Evolutionary conservation across 176 grass and related monocot species (phyloP).

Genomic region (Oryza glumipatula): DNA sequence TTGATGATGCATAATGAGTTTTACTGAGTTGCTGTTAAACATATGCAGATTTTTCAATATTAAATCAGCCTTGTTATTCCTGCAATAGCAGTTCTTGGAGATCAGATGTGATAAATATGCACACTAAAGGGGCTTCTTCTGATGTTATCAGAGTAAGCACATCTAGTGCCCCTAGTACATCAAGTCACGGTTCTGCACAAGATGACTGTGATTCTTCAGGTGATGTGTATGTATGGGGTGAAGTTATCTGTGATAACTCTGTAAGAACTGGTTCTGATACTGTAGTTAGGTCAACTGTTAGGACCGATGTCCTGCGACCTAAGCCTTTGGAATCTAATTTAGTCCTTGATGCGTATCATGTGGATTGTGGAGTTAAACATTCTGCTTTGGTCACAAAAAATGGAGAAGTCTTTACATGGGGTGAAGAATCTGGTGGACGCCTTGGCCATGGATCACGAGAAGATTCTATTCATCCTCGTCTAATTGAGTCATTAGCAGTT

Average conservation of each 20-base stretch:
- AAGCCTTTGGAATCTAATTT: conserved; percentile 88
- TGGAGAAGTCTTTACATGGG: conserved; percentile 96
- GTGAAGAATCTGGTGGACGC: conserved; percentile 85
- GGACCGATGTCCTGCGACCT: conserved; percentile 75
- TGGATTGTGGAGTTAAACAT: conserved; percentile 87
- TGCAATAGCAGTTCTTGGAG: conserved; percentile 26
- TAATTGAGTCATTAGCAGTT: conserved; percentile 66
- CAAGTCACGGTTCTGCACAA: conserved; percentile 92
- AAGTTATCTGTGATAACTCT: conserved; percentile 79
- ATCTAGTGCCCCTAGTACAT: conserved; percentile 94
- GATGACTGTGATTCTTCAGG: conserved; percentile 92
- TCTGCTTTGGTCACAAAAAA: conserved; percentile 87
- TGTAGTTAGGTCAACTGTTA: conserved; percentile 46
- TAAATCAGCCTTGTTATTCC: background rate
- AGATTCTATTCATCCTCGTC: conserved; percentile 58
- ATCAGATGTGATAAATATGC: conserved; percentile 89
- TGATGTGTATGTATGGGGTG: conserved; percentile 90
- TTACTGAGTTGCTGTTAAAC: conserved; percentile 7
- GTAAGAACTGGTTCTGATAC: conserved; percentile 47
- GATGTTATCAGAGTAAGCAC: conserved; percentile 93
- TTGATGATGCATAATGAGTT: background rate
- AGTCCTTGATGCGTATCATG: conserved; percentile 78
- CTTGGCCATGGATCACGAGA: conserved; percentile 85
- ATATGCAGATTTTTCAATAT: conserved; percentile 28
- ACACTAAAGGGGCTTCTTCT: conserved; percentile 69